Evolutionary conservation across 345 rosid genomes (phyloP), one percentile per base, ranked within the genome.

Genomic region (Ricinus communis): DNA sequence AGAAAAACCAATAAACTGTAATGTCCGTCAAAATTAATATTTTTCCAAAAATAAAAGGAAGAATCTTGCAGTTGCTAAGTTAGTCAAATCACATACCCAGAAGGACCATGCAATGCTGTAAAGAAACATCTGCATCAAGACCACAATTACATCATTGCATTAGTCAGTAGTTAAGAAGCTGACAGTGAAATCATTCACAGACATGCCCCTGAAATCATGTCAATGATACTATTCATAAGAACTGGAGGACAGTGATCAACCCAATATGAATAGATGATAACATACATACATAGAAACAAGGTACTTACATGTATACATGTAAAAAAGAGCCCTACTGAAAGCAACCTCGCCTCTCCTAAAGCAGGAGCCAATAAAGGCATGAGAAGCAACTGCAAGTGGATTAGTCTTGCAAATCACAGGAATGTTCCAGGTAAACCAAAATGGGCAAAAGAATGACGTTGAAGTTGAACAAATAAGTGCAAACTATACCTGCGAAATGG

Each of bases 51-150:
- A 52, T n/a, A 49, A 75, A 55, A n/a, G n/a, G n/a, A n/a, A n/a
- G n/a, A n/a, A n/a, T n/a, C 7, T 30, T 38, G 51, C 6, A 24
- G 22, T 62, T 30, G 24, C 38, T 22, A 60, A 45, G 62, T 56
- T 62, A 68, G 69, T 66, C 49, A 25, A 71, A 27, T 8, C 8
- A 69, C 66, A 24, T 89, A 91, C 98, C 98, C 94, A 91, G 30
- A 74, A 56, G 52, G 95, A 78, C 98, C 98, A 93, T 4, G 98
- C 94, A 50, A 91, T 54, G 74, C 96, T 81, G 82, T 87, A 85
- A 30, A 93, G 87, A 70, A 91, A 80, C 83, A 86, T 85, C 98
- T 93, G 92, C 85, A 81, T 47, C 24, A 85, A 62, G 40, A 12
- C 15, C 64, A 62, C 51, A 71, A 58, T 14, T 24, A 24, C 40